phyloP scores from a whole-genome alignment of 2,329 filamentous ascomycete species.

The Phialemoniopsis sp. region DNA sequence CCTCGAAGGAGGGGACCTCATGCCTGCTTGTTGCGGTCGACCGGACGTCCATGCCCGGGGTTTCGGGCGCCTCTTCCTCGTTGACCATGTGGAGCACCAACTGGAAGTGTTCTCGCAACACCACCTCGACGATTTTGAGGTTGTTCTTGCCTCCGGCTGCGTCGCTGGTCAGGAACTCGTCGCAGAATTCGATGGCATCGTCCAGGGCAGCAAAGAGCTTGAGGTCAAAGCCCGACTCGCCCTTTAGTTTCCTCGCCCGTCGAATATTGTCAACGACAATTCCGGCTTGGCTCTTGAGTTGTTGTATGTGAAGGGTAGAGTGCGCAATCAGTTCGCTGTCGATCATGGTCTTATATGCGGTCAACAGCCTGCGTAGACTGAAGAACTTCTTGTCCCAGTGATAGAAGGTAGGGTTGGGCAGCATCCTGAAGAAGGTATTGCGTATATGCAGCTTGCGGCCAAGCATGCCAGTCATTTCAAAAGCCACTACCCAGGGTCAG shows the following conservation, averaged over 20 bases:
- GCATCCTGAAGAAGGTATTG: slow-evolving; percentile 44
- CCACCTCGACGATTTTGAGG: slow-evolving; percentile 34
- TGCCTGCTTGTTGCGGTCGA: background rate
- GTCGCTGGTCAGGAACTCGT: slow-evolving; percentile 32
- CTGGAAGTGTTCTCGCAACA: slow-evolving; percentile 46
- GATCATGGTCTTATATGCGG: slow-evolving; percentile 28
- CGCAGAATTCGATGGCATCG: slow-evolving; percentile 32
- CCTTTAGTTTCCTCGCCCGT: slow-evolving; percentile 6
- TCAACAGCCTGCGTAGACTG: slow-evolving; percentile 34
- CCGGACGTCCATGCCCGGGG: background rate
- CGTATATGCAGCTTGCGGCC: slow-evolving; percentile 43
- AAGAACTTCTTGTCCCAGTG: slow-evolving; percentile 49
- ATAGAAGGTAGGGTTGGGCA: slow-evolving; percentile 53
- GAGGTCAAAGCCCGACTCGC: slow-evolving; percentile 21
- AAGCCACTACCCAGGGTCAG: slow-evolving; percentile 36
- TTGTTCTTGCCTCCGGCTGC: slow-evolving; percentile 16
- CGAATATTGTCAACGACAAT: slow-evolving; percentile 8
- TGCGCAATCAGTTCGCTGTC: slow-evolving; percentile 10
- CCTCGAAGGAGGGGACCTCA: slow-evolving; percentile 27
- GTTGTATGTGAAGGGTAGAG: slow-evolving; percentile 4
- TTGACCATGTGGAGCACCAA: slow-evolving; percentile 43
- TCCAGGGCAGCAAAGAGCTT: slow-evolving; percentile 32
- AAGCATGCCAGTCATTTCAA: slow-evolving; percentile 57
- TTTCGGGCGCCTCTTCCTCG: slow-evolving; percentile 17
- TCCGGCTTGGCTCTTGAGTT: slow-evolving; percentile 7